Percentiles rank a stretch among this genome's conserved stretches.
These are phyloP conservation scores for Geotrichum aggregatum DNA, from an alignment of 1,139 yeast species.

Conservation along the genomic window DNA sequence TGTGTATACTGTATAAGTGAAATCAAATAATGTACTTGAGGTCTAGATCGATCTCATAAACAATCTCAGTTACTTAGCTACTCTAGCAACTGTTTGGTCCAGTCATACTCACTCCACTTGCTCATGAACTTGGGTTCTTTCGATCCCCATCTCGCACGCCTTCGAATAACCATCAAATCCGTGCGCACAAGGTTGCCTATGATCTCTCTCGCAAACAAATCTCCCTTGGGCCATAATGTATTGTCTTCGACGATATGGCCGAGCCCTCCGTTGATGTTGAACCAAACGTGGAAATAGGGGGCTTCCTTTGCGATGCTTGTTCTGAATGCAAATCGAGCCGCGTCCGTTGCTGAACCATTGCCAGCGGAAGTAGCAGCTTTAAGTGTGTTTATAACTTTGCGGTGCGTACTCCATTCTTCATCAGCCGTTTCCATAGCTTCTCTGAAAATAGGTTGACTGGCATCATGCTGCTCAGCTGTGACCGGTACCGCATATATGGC, in stretches of 20 bases:
- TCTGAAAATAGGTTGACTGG: constrained; percentile 43
- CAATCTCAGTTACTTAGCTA: background rate
- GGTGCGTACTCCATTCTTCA: constrained; percentile 44
- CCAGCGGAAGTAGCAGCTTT: constrained; percentile 30
- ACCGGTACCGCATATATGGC: constrained; percentile 46
- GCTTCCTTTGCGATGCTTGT: constrained; percentile 46
- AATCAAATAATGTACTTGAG: background rate
- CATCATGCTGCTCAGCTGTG: constrained; percentile 29
- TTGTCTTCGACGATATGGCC: constrained; percentile 50
- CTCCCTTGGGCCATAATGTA: constrained; percentile 45
- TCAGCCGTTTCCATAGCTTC: constrained; percentile 42
- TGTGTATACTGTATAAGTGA: background rate
- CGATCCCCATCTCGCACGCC: constrained; percentile 35
- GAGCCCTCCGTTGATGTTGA: constrained; percentile 45
- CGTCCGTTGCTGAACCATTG: constrained; percentile 25
- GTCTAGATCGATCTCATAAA: background rate
- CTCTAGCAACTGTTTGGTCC: constrained; percentile 33
- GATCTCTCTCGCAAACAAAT: constrained; percentile 45
- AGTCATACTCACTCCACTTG: constrained; percentile 36
- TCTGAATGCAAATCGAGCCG: constrained; percentile 36
- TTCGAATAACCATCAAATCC: constrained; percentile 38
- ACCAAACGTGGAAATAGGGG: constrained; percentile 52
- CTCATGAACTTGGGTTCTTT: constrained; percentile 24
- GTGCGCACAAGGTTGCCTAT: constrained; percentile 45
- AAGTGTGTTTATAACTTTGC: constrained; percentile 40